These are phyloP conservation scores for Kluyveromyces siamensis DNA, from an alignment of 805 yeast species.

Conservation along the genomic window DNA sequence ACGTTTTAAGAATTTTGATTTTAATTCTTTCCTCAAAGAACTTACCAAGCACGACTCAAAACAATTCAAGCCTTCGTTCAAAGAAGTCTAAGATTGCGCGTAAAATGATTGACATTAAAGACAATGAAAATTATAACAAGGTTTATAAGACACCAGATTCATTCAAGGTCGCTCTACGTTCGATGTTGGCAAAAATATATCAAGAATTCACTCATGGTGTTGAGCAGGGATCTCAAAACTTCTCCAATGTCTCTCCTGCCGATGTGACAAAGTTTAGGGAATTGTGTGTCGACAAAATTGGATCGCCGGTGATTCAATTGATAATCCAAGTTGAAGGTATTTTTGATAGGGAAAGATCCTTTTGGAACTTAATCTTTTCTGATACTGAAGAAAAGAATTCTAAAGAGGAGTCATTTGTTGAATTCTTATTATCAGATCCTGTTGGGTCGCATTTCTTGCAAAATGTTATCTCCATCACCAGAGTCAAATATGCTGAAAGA, in stretches of 20 bases:
- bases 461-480: conserved; percentile 53
- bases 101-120: conserved; percentile 83
- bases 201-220: conserved; percentile 22
- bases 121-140: conserved; percentile 59
- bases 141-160: conserved; percentile 63
- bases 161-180: conserved; percentile 52
- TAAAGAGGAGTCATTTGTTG: conserved; percentile 72
- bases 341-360: conserved; percentile 60
- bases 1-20: conserved; percentile 65
- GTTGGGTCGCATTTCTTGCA: conserved; percentile 94
- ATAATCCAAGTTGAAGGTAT: conserved; percentile 73
- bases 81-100: conserved; percentile 83
- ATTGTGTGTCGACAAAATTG: conserved; percentile 65
- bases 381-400: conserved; percentile 43
- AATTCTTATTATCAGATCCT: conserved; percentile 71
- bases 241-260: conserved; percentile 17
- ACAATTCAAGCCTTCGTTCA: conserved; percentile 68
- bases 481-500: conserved; percentile 62
- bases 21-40: conserved; percentile 69
- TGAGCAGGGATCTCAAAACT: conserved; percentile 18
- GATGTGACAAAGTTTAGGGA: conserved; percentile 52
- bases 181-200: conserved; percentile 36
- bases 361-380: conserved; percentile 58
- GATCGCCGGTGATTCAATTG: conserved; percentile 82
- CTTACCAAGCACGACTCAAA: conserved; percentile 60